Evolutionary conservation across 2,329 filamentous ascomycete genomes (phyloP), one percentile per base, ranked within the genome.

Genomic region (Exophiala sp.): DNA sequence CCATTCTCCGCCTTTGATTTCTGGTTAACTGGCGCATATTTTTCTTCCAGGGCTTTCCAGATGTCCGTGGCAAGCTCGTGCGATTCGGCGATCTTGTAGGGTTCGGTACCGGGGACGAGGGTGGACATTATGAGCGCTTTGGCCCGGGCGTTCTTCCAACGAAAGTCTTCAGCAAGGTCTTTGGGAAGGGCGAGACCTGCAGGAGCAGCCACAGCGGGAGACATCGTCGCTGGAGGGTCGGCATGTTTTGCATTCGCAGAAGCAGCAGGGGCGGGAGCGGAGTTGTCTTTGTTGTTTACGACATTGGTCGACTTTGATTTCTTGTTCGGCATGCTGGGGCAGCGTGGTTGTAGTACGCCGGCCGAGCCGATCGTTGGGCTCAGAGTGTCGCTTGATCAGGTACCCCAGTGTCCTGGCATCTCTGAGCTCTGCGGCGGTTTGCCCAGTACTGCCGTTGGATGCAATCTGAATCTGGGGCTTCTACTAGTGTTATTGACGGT

Each of bases 51-150:
- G 10, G 54, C 54, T 35, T 54, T 61, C 59, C 57, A 60, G 10
- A 59, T 60, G 12, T 59, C 57, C 14, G 57, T 52, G 16, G 59
- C 59, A 9, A 57, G 47, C 43, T 60, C 54, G 21, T 57, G 47
- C 12, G 51, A 47, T 39, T 62, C 57, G n/a, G 59, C 59, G 20
- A 62, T 58, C 49, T 56, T 59, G 54, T 54, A 60, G 20, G 59
- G 47, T 35, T 62, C 59, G 21, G 48, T 54, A n/a, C 57, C 59
- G 3, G 59, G 59, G 3, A 54, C 54, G 35, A 62, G 47, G n/a
- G 59, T 58, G n/a, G 57, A 57, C 59, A 60, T 55, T 46, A 62
- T 58, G 3, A 62, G 50, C n/a, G 48, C 54, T 50, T 59, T 62
- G 9, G 54, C 54, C 3, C 49, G 54, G 39, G 57, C 51, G 39